phyloP scores from a whole-genome alignment of 2,329 filamentous ascomycete genomes.

The Pseudocercospora musae region DNA sequence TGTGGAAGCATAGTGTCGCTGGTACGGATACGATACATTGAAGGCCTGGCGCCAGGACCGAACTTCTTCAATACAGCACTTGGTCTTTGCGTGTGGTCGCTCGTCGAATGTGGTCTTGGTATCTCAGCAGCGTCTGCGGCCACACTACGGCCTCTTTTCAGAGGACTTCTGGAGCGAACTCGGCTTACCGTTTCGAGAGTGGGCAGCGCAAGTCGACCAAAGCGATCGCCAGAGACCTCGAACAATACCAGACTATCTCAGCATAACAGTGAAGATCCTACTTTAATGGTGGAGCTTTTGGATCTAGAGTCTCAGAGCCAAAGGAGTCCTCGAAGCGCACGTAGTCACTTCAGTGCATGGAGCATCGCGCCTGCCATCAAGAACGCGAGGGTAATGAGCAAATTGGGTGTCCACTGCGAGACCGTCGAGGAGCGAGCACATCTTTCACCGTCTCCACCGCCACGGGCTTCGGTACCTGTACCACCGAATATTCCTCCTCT shows the following conservation, averaged over 20 bases:
- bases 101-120: conserved; percentile 36
- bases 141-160: conserved; percentile 34
- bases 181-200: not conserved
- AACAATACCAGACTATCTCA: conserved; percentile 5
- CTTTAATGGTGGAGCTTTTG: not conserved
- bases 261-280: not conserved
- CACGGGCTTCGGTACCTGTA: not conserved
- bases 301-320: conserved; percentile 6
- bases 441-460: not conserved
- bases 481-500: not conserved
- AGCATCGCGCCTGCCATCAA: conserved; percentile 8
- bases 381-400: conserved; percentile 10
- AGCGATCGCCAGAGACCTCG: conserved; percentile 5
- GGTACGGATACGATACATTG: conserved; percentile 27
- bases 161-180: conserved; percentile 17
- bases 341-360: conserved; percentile 17
- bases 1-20: conserved; percentile 26
- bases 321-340: not conserved
- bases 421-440: not conserved
- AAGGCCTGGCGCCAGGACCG: conserved; percentile 15
- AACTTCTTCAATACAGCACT: conserved; percentile 28
- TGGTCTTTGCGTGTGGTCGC: conserved; percentile 32
- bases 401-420: conserved; percentile 10
- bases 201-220: not conserved
- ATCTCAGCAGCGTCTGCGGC: conserved; percentile 35